Conservation (phyloP, 202 grass and related monocot species). For the Brachypodium distachyon region DNA sequence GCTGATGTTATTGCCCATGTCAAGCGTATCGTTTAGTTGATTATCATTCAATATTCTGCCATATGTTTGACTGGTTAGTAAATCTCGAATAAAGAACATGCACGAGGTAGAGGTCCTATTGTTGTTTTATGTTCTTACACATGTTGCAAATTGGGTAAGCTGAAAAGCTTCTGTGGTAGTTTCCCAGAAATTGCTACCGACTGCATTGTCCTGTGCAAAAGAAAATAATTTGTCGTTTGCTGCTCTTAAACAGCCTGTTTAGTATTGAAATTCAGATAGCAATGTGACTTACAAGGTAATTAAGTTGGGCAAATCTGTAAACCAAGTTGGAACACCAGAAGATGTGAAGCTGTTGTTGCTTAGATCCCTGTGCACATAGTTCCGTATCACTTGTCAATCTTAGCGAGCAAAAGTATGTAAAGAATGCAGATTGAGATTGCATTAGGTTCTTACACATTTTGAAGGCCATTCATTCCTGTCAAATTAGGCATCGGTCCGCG, state of each 20-base stretch:
- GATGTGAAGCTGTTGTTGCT: conserved; percentile 65
- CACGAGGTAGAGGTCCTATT: background rate
- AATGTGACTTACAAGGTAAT: conserved; percentile 48
- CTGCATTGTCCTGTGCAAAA: conserved; percentile 45
- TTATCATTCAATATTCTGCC: conserved; percentile 64
- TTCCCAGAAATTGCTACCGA: conserved; percentile 54
- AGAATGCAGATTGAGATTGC: background rate
- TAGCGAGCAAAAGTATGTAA: background rate
- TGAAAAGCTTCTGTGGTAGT: conserved; percentile 58
- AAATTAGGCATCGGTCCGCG: conserved; percentile 59
- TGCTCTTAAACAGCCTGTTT: background rate
- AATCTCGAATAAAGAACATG: background rate
- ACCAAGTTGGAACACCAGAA: conserved; percentile 58
- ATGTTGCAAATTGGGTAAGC: conserved; percentile 20
- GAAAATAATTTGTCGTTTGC: background rate
- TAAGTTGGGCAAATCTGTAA: conserved; percentile 20
- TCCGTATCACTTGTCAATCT: background rate
- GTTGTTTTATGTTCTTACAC: conserved; percentile 47
- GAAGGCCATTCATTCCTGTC: conserved; percentile 19
- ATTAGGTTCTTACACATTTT: conserved; percentile 60
- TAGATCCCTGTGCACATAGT: conserved; percentile 47
- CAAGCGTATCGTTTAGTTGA: conserved; percentile 55
- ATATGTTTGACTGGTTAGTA: background rate
- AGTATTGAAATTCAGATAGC: background rate
- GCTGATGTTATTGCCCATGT: conserved; percentile 48